Base-by-base conservation (phyloP, 495 filamentous ascomycete genomes). In the Penicillium diatomitis region DNA sequence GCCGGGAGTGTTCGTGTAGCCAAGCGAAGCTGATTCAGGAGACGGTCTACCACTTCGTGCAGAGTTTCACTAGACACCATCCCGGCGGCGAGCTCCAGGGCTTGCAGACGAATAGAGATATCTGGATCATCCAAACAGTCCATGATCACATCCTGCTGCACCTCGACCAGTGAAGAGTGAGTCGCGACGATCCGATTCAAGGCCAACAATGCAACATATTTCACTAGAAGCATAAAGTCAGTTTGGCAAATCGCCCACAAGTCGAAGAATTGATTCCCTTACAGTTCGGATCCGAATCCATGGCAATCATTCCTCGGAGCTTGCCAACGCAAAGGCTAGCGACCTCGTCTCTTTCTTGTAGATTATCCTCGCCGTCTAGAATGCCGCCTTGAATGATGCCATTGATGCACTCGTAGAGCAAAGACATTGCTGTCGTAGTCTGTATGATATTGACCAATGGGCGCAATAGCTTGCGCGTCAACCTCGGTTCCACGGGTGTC, bases 401-500 rank as follows among this genome's bases (percentile, higher is more conserved):
- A 66, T 95, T 96, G 59, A 98, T 96, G 58, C 94, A 98, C 63
- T 98, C 92, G 49, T 98, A 98, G 4, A 97, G 71, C 11, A 98
- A 68, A 4, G 91, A 96, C 92, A 96, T 98, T 6, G 92, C 94
- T 29, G 87, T 83, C 1, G 94, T 97, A 2, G 90, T 95, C 54
- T 84, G 83, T 53, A 98, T 97, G 12, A 98, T 82, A 53, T 85
- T 87, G 0, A 88, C 94, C 47, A 98, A 72, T 11, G 92, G 94
- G n/a, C 90, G 88, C 8, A 96, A 70, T n/a, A 98, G 74, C 63
- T 98, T 98, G 47, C 86, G 86, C 20, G 94, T 82, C 8, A 98
- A 70, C 33, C 92, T 81, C 6, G 92, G 92, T 63, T 98, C 92
- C 6, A 98, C 69, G 0, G 92, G 92, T 3, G 89, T 97, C 53